phyloP scores from a whole-genome alignment of 179 eudicot species.

The Vitellaria paradoxa region DNA sequence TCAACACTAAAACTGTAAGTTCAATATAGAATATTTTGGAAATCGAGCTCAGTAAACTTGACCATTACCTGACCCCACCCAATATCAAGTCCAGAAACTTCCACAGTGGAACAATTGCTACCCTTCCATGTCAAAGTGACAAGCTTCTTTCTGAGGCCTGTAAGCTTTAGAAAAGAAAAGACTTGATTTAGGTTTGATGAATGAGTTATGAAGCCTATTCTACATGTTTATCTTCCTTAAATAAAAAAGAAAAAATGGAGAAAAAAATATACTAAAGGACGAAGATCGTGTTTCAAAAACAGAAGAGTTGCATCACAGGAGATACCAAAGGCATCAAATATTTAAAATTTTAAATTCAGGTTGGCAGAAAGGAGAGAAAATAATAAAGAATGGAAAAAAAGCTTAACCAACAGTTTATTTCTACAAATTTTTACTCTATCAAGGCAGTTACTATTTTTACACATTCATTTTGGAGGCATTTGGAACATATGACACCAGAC shows the following conservation, averaged over 20 bases:
- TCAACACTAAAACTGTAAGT: neutral
- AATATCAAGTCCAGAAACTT: conserved; percentile 89
- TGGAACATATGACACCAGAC: too few species aligned
- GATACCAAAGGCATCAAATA: neutral
- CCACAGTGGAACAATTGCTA: conserved; percentile 52
- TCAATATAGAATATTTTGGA: neutral
- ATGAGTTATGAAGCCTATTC: neutral
- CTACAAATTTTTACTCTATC: neutral
- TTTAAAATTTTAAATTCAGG: neutral
- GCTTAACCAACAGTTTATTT: neutral
- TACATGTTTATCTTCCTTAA: neutral
- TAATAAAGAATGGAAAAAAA: neutral
- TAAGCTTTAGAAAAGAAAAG: conserved; percentile 52
- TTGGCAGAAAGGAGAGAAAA: neutral
- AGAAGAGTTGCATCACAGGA: neutral
- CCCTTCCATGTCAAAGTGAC: conserved; percentile 65
- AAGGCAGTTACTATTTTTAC: neutral
- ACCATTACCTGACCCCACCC: conserved; percentile 94
- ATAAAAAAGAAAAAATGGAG: neutral
- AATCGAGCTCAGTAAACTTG: conserved; percentile 1
- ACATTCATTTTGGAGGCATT: too few species aligned
- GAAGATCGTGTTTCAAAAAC: neutral
- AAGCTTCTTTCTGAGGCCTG: conserved; percentile 69
- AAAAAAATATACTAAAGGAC: neutral
- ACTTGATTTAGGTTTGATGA: conserved; percentile 11